A percentile compares a stretch with the other conserved stretches of the same genome.
phyloP scores from a whole-genome alignment of 169 alveolate genomes.

The Plasmodium gallinaceum region DNA sequence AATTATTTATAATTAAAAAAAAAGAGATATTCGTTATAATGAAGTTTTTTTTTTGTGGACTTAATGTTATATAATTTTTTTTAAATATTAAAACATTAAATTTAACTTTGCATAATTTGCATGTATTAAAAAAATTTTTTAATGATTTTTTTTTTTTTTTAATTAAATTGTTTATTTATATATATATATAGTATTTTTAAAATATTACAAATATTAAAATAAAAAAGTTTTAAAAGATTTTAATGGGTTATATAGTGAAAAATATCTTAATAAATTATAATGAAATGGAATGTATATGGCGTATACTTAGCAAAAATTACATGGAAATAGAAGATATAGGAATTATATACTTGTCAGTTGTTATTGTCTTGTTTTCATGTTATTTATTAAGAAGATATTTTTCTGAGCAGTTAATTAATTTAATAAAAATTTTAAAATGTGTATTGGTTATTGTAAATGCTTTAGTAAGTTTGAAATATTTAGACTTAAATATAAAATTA shows the following conservation, averaged over 20 bases:
- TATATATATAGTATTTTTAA: neutral
- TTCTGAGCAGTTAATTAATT: slow-evolving; percentile 35
- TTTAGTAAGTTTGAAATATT: slow-evolving; percentile 51
- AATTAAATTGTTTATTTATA: neutral
- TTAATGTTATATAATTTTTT: too few species aligned
- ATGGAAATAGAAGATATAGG: slow-evolving; percentile 49
- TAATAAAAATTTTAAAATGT: slow-evolving; percentile 30
- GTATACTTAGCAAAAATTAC: slow-evolving; percentile 6
- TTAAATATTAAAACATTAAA: too few species aligned
- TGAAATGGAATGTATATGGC: slow-evolving; percentile 1
- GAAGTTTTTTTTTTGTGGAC: too few species aligned
- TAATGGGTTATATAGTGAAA: neutral
- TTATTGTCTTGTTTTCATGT: slow-evolving; percentile 33
- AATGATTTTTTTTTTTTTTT: neutral
- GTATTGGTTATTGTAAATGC: slow-evolving; percentile 26
- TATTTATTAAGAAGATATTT: slow-evolving; percentile 36
- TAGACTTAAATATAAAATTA: slow-evolving; percentile 28
- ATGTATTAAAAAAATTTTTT: neutral
- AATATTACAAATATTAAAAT: slow-evolving; percentile 8
- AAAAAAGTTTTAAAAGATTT: neutral
- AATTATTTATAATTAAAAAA: too few species aligned
- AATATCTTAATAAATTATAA: neutral
- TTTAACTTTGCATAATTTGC: neutral
- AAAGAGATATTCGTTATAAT: too few species aligned
- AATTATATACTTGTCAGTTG: slow-evolving; percentile 32